Evolutionary conservation across 2,329 filamentous ascomycete species (phyloP), one percentile per base, ranked within the genome.

Genomic region (Orbilia quercus): DNA sequence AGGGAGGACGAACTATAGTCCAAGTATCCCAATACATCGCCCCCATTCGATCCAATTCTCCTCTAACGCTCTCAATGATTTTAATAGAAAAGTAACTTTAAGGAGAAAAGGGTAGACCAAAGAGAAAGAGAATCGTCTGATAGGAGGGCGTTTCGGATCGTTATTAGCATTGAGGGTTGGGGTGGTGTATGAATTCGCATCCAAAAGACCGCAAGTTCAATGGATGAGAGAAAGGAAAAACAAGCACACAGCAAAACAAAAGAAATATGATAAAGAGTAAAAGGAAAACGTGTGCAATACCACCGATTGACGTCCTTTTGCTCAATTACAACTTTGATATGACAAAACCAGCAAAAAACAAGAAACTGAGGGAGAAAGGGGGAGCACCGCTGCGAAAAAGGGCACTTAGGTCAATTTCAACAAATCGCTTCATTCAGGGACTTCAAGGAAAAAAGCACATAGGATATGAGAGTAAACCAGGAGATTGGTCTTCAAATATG

Each of bases 341-440:
- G 57, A 57, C 54, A 28, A 62, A 66, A 66, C 28, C 40, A 59
- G 40, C 22, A 22, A 53, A 9, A 42, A n/a, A n/a, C n/a, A n/a
- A 65, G 40, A 60, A 44, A 51, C 14, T 60, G 45, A 50, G 25
- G 38, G 31, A 34, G 9, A 31, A 5, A 31, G 28, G 9, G 9
- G 28, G 38, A 50, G 58, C 40, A 45, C 38, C 18, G 31, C 47
- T 23, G 42, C 53, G 63, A 38, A 28, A 48, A 57, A 23, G 45
- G 64, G 53, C 40, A 28, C 66, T 38, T 73, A 73, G 69, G 60
- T 73, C 69, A 62, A 62, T 34, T 60, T 66, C 44, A 60, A 58
- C 38, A 66, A 66, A 73, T 73, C 69, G 69, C 69, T 73, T 62
- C 69, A 73, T 73, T 58, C 51, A 54, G 59, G 54, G 60, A 73